Percentiles rank a stretch among this genome's conserved stretches.
Conservation (phyloP, 768 basidiomycete species). For the Kondoa malvinella region DNA sequence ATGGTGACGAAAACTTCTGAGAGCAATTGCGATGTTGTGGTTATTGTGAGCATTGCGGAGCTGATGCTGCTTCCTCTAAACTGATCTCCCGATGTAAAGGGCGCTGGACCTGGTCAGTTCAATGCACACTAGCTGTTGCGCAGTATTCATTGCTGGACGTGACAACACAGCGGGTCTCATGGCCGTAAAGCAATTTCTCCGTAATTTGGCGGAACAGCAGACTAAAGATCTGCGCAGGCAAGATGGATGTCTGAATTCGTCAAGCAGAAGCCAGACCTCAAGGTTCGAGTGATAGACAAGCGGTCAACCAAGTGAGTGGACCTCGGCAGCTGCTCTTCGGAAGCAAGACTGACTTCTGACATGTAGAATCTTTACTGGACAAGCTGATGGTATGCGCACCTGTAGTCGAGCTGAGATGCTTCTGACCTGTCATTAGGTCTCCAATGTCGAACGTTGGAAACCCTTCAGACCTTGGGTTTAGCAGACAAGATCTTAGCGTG, state of each 20-base stretch:
- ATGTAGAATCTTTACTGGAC: conserved; percentile 18
- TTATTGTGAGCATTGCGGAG: conserved; percentile 7
- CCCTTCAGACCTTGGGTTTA: conserved; percentile 26
- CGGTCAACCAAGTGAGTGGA: conserved; percentile 22
- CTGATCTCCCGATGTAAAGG: neutral
- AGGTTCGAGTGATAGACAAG: conserved; percentile 25
- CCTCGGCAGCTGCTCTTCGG: conserved; percentile 1
- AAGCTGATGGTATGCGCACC: conserved; percentile 25
- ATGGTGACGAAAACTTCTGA: conserved; percentile 3
- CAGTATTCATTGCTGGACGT: too few relatives aligned
- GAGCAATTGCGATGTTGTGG: conserved; percentile 16
- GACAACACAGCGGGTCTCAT: conserved; percentile 7
- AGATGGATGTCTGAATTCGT: conserved; percentile 16
- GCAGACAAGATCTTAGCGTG: conserved; percentile 24
- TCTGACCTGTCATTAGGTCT: neutral
- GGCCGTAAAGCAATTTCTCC: conserved; percentile 17
- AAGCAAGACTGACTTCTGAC: neutral
- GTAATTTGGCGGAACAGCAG: neutral
- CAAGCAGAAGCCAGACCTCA: conserved; percentile 13
- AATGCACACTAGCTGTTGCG: too few relatives aligned
- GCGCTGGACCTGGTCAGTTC: neutral
- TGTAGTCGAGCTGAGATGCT: neutral
- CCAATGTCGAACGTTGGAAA: conserved; percentile 25
- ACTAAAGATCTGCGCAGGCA: conserved; percentile 16
- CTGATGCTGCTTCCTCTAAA: neutral